Evolutionary conservation across 768 basidiomycete genomes (phyloP).

Genomic region (Suillus hirtellus): DNA sequence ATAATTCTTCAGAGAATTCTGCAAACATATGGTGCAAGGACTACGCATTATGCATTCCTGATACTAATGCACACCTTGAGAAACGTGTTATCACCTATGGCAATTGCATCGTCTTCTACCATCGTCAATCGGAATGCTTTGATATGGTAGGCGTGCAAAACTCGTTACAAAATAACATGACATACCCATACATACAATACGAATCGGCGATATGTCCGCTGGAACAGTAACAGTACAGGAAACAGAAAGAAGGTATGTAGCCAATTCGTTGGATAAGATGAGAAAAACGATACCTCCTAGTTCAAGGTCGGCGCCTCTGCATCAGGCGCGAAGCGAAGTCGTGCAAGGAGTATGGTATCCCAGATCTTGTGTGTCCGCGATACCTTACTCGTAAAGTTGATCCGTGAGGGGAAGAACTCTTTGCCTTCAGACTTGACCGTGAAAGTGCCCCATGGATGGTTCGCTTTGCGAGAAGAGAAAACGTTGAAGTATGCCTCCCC

Average conservation of each 20-base stretch:
- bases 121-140: neutral
- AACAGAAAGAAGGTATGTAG: neutral
- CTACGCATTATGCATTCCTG: neutral
- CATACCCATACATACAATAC: neutral
- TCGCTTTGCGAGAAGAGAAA: slow-evolving; percentile 46
- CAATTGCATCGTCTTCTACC: neutral
- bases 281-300: neutral
- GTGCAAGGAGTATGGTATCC: slow-evolving; percentile 66
- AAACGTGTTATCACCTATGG: neutral
- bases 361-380: slow-evolving; percentile 44
- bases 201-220: neutral
- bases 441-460: slow-evolving; percentile 78
- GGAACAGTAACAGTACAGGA: neutral
- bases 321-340: slow-evolving; percentile 68
- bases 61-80: neutral
- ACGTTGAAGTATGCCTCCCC: slow-evolving; percentile 74
- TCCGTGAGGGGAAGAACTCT: slow-evolving; percentile 26
- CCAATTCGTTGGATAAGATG: neutral
- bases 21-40: neutral
- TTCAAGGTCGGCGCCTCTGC: slow-evolving; percentile 52
- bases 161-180: slow-evolving; percentile 2
- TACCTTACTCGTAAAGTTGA: slow-evolving; percentile 51
- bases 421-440: slow-evolving; percentile 55
- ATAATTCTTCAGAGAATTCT: neutral
- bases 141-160: neutral